These are phyloP conservation scores for Trichoderma orchidacearum DNA, from an alignment of 495 filamentous ascomycete species.

Conservation along the genomic window DNA sequence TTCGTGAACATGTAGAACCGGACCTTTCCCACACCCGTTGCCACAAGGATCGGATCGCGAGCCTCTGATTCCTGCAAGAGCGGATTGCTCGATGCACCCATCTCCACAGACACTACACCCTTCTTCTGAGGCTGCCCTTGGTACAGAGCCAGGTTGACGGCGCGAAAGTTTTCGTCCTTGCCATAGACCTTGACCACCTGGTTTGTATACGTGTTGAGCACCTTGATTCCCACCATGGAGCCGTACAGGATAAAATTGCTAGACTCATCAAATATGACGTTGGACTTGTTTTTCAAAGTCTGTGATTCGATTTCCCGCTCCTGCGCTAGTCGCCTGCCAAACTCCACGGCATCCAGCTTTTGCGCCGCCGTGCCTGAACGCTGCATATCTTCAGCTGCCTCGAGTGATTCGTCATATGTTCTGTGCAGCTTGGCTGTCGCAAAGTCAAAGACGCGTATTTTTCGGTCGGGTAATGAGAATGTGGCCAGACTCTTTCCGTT, in stretches of 20 bases:
- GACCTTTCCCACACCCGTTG: slow-evolving; percentile 73
- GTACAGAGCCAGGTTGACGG: slow-evolving; percentile 76
- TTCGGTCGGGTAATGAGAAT: slow-evolving; percentile 85
- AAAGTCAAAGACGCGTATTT: slow-evolving; percentile 88
- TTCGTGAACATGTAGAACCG: slow-evolving; percentile 99
- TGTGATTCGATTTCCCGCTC: slow-evolving; percentile 70
- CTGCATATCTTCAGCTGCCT: slow-evolving; percentile 82
- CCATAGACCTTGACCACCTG: slow-evolving; percentile 77
- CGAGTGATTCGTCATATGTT: slow-evolving; percentile 86
- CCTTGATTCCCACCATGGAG: slow-evolving; percentile 79
- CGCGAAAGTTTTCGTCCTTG: slow-evolving; percentile 74
- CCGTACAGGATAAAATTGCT: slow-evolving; percentile 92
- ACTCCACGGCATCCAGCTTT: slow-evolving; percentile 77
- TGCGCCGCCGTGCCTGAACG: slow-evolving; percentile 72
- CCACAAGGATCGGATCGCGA: slow-evolving; percentile 78
- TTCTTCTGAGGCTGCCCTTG: slow-evolving; percentile 92
- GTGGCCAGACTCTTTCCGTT: slow-evolving; percentile 75
- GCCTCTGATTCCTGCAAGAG: slow-evolving; percentile 85
- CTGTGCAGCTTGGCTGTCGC: slow-evolving; percentile 73
- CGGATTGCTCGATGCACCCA: slow-evolving; percentile 90
- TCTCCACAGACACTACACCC: slow-evolving; percentile 83
- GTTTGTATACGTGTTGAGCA: slow-evolving; percentile 91
- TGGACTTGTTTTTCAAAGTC: slow-evolving; percentile 54
- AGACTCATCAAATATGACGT: slow-evolving; percentile 90
- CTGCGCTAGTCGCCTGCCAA: slow-evolving; percentile 74